Conservation (phyloP, 2,329 filamentous ascomycete genomes). For the Metarhizium guizhouense region DNA sequence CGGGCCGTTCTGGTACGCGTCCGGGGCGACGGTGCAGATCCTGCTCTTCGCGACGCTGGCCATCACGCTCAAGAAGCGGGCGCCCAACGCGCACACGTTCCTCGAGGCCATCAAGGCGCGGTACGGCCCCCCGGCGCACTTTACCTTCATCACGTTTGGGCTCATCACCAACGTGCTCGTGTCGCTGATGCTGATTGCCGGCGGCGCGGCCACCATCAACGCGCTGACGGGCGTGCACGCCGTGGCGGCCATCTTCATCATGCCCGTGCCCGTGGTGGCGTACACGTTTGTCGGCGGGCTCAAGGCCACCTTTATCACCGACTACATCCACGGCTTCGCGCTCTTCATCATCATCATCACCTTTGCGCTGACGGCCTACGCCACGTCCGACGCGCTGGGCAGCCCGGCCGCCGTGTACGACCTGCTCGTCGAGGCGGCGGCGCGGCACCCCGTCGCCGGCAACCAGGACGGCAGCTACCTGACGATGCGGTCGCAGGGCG, state of each 20-base stretch:
- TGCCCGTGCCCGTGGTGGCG: constrained; percentile 37
- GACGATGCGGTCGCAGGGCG: constrained; percentile 65
- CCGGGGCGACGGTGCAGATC: constrained; percentile 76
- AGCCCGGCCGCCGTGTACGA: constrained; percentile 74
- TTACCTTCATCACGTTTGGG: constrained; percentile 74
- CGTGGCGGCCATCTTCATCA: constrained; percentile 54
- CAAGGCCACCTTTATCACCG: constrained; percentile 80
- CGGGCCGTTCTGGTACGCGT: constrained; percentile 52
- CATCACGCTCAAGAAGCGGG: constrained; percentile 79
- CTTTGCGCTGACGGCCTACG: constrained; percentile 76
- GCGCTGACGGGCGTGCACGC: constrained; percentile 41
- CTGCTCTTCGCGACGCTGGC: constrained; percentile 83
- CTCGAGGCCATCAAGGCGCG: constrained; percentile 75
- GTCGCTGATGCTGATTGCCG: constrained; percentile 80
- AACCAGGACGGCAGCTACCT: constrained; percentile 77
- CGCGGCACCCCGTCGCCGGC: constrained; percentile 64
- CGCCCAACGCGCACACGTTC: constrained; percentile 80
- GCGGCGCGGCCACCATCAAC: constrained; percentile 54
- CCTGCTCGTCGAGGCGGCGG: constrained; percentile 58
- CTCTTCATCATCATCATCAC: constrained; percentile 78
- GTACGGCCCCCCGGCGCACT: constrained; percentile 63
- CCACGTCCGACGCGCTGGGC: constrained; percentile 62
- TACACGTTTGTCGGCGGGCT: constrained; percentile 75
- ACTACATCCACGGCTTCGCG: constrained; percentile 80
- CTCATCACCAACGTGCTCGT: constrained; percentile 81